Base-by-base conservation (phyloP, 345 rosid genomes). In the Pseudoturritis turrita region DNA sequence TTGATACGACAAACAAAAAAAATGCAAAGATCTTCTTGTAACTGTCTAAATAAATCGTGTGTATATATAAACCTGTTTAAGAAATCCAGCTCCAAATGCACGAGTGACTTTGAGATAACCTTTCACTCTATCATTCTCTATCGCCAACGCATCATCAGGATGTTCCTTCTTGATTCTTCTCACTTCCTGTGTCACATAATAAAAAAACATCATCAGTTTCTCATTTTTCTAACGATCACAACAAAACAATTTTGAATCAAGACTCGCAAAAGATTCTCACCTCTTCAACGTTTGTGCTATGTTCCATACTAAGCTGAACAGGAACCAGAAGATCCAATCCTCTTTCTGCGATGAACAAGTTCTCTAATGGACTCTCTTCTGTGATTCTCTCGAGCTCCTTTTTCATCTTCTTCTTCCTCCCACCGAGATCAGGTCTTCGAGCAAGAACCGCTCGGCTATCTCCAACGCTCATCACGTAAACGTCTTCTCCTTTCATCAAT, bases 401-500 rank as follows among this genome's bases (percentile, higher is more conserved):
- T 69, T 75, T 70, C 44, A 77, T 65, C 19, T 60, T 68, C 72
- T 77, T 81, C 67, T 78, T 71, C 41, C 9, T 33, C 3, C 37
- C n/a, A n/a, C 72, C n/a, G 7, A 75, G 62, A 56, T 66, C 71
- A 21, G 87, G 75, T 74, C 85, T 89, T 47, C 58, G 78, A 4
- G 85, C 99, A 22, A 95, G 47, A 69, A 95, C 87, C 3, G 98
- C 98, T 36, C 98, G 67, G 64, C 98, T 91, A 40, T 95, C 99
- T n/a, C 99, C 99, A 13, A 95, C 92, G 68, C 88, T 95, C 98
- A 95, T 86, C 76, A 95, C 78, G 70, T 95, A 95, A 33, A 89
- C 85, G 44, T 95, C 99, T 71, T 95, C 96, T 14, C 94, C 99
- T 57, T 85, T 88, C 97, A 95, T 88, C 64, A 95, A 52, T 83